phyloP scores from a whole-genome alignment of 2,329 filamentous ascomycete species.

The Paraconiothyrium brasiliense region DNA sequence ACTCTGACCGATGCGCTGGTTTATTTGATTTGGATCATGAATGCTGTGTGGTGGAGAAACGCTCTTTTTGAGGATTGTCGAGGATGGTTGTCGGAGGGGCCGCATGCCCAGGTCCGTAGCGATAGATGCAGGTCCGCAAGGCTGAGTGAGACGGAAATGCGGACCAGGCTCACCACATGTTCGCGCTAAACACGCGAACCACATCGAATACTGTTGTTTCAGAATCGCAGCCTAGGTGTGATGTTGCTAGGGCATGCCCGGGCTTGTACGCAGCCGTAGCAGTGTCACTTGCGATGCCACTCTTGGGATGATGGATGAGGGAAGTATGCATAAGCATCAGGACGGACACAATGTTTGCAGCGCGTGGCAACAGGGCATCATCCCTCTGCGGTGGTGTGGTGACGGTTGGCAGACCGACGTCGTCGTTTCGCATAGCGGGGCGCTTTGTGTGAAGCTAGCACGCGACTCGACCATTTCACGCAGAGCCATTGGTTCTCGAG shows the following conservation, averaged over 20 bases:
- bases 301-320: not conserved
- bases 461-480: not conserved
- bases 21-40: not conserved
- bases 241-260: constrained; percentile 1
- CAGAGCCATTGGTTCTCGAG: not conserved
- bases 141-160: constrained; percentile 19
- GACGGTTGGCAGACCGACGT: constrained; percentile 1
- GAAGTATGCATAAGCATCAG: not conserved
- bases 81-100: constrained; percentile 1
- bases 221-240: not conserved
- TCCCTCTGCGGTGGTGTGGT: not conserved
- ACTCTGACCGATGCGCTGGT: not conserved
- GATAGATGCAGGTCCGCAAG: constrained; percentile 13
- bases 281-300: not conserved
- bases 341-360: not conserved
- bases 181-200: constrained; percentile 13
- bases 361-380: not conserved
- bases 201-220: not conserved
- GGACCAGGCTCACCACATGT: constrained; percentile 12
- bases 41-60: too few relatives aligned
- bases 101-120: constrained; percentile 1
- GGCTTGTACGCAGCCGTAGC: not conserved
- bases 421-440: constrained; percentile 7
- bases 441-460: constrained; percentile 7
- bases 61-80: not conserved